phyloP scores from a whole-genome alignment of 2,329 filamentous ascomycete species.

The Rhynchosporium graminicola region DNA sequence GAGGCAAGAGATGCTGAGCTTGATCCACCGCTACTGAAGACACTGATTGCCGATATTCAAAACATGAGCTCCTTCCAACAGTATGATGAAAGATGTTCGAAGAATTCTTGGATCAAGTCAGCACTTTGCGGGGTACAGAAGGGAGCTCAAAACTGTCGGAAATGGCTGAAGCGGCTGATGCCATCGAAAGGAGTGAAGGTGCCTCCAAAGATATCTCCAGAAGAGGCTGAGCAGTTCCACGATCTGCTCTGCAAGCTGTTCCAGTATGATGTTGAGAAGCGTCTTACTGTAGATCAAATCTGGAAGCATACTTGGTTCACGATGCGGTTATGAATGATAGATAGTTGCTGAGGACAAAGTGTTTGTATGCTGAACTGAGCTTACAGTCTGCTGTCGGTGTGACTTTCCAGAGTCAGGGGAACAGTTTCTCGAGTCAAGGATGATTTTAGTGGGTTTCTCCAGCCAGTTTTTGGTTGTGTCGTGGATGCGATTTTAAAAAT shows the following conservation, averaged over 20 bases:
- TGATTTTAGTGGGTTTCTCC: too few species aligned
- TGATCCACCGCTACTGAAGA: neutral
- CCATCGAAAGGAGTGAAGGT: too few species aligned
- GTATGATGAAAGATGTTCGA: neutral
- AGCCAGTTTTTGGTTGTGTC: too few species aligned
- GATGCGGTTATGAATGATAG: neutral
- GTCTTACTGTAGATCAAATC: conserved; percentile 8
- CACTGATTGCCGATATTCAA: neutral
- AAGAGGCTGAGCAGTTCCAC: neutral
- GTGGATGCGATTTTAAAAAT: too few species aligned
- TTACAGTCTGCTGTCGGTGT: too few species aligned
- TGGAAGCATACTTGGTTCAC: conserved; percentile 20
- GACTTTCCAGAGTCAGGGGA: too few species aligned
- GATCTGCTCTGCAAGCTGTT: conserved; percentile 7
- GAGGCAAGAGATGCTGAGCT: neutral
- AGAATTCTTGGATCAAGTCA: neutral
- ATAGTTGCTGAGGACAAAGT: too few species aligned
- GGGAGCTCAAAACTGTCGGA: neutral
- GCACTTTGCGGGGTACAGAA: neutral
- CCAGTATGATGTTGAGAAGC: conserved; percentile 13
- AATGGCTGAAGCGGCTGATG: too few species aligned
- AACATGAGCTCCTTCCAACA: neutral
- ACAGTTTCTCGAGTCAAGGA: too few species aligned
- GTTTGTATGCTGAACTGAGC: too few species aligned
- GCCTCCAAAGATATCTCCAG: neutral